A percentile compares a stretch with the other conserved stretches of the same genome.
These are phyloP conservation scores for Gynochthodes officinalis DNA, from an alignment of 257 asterid genomes.

Conservation along the genomic window DNA sequence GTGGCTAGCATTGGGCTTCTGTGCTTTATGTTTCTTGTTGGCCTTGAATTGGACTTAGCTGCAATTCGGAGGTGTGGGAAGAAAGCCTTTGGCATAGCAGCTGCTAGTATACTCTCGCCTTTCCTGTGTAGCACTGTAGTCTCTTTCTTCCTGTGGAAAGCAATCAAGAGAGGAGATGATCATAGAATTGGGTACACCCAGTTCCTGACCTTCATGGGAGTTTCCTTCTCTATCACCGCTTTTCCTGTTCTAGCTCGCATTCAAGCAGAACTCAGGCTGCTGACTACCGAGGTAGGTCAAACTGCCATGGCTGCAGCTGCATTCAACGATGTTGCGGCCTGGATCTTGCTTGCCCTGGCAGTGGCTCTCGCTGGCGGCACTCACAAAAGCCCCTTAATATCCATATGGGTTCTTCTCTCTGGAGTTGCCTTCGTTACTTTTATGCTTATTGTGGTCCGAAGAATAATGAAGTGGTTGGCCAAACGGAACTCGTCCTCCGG, in stretches of 20 bases:
- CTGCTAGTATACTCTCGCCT: slow-evolving; percentile 45
- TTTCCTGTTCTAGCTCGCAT: slow-evolving; percentile 43
- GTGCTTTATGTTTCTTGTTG: slow-evolving; percentile 59
- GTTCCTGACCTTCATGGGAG: slow-evolving; percentile 52
- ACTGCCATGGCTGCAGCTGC: slow-evolving; percentile 75
- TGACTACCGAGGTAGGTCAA: slow-evolving; percentile 53
- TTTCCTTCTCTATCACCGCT: slow-evolving; percentile 52
- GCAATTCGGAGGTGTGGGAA: slow-evolving; percentile 40
- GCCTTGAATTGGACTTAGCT: slow-evolving; percentile 52
- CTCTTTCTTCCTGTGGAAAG: slow-evolving; percentile 31
- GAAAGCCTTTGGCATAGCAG: slow-evolving; percentile 44
- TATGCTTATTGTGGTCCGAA: slow-evolving; percentile 45
- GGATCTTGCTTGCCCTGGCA: slow-evolving; percentile 66
- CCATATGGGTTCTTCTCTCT: slow-evolving; percentile 52
- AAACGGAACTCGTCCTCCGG: slow-evolving; percentile 27
- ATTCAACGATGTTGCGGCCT: slow-evolving; percentile 61
- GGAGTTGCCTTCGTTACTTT: slow-evolving; percentile 42
- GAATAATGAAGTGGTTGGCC: slow-evolving; percentile 48
- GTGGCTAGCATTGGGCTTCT: slow-evolving; percentile 53
- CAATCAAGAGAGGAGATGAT: slow-evolving; percentile 31
- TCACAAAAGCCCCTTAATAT: slow-evolving; percentile 39
- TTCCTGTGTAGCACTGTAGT: slow-evolving; percentile 40
- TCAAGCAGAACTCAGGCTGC: slow-evolving; percentile 56
- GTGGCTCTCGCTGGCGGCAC: slow-evolving; percentile 42
- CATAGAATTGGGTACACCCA: slow-evolving; percentile 31